Evolutionary conservation across 2,329 filamentous ascomycete species (phyloP).

Genomic region (Cladosporium sp.): DNA sequence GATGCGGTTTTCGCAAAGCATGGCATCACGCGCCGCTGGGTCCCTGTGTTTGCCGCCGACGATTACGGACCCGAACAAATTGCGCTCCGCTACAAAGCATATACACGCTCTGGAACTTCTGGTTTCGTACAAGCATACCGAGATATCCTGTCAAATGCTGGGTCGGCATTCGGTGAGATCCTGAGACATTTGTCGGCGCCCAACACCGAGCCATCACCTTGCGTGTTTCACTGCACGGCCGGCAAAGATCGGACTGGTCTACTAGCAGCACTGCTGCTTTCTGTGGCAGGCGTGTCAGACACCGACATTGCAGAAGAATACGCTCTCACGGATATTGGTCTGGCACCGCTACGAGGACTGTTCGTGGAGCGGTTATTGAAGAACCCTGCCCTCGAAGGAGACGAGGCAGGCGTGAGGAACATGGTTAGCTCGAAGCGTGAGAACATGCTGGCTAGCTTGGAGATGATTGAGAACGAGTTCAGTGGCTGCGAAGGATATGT

Average conservation of each 20-base stretch:
- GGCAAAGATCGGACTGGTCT: conserved; percentile 78
- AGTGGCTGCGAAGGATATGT: conserved; percentile 67
- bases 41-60: conserved; percentile 63
- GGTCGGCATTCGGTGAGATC: conserved; percentile 58
- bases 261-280: conserved; percentile 64
- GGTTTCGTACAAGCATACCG: conserved; percentile 66
- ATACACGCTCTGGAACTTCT: conserved; percentile 55
- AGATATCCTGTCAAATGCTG: conserved; percentile 59
- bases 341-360: conserved; percentile 46
- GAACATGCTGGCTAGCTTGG: conserved; percentile 53
- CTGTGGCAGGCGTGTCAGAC: conserved; percentile 62
- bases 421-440: conserved; percentile 49
- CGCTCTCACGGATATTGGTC: conserved; percentile 62
- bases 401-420: conserved; percentile 45
- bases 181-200: conserved; percentile 57
- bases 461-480: conserved; percentile 60
- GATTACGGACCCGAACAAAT: conserved; percentile 65
- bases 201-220: conserved; percentile 43
- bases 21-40: conserved; percentile 58
- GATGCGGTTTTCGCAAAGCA: conserved; percentile 37
- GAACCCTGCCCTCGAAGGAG: conserved; percentile 52
- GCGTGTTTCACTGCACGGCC: conserved; percentile 72
- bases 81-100: conserved; percentile 61
- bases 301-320: conserved; percentile 67
- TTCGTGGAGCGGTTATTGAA: conserved; percentile 56